phyloP scores from a whole-genome alignment of 108 stramenopile genomes.

The Conticribra weissflogii region DNA sequence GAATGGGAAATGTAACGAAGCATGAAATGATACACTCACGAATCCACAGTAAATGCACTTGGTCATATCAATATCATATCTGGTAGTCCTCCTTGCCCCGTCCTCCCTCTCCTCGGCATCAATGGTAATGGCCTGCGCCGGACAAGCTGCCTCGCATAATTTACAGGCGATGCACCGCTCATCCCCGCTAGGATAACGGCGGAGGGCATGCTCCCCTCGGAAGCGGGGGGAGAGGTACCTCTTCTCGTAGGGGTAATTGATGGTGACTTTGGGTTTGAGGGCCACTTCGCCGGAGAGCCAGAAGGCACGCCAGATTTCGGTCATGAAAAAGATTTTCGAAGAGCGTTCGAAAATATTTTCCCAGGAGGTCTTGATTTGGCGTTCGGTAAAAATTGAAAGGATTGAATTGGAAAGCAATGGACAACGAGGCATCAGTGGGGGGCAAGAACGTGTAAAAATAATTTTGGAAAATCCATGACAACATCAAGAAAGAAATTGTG shows the following conservation, averaged over 20 bases:
- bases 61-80: slow-evolving; percentile 99
- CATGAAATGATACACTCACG: slow-evolving; percentile 31
- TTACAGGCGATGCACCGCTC: slow-evolving; percentile 99
- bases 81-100: slow-evolving; percentile 95
- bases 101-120: slow-evolving; percentile 95
- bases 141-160: slow-evolving; percentile 99
- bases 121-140: slow-evolving; percentile 99
- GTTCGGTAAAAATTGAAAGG: too few relatives aligned
- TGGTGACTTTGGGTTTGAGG: slow-evolving; percentile 92
- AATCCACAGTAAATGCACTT: slow-evolving; percentile 99
- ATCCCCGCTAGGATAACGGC: slow-evolving; percentile 98
- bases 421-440: too few relatives aligned
- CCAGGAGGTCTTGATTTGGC: slow-evolving; percentile 90
- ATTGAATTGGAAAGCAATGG: too few relatives aligned
- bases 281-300: slow-evolving; percentile 81
- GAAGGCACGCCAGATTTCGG: slow-evolving; percentile 87
- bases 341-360: slow-evolving; percentile 84
- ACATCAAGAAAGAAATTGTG: too few relatives aligned
- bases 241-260: slow-evolving; percentile 99
- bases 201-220: slow-evolving; percentile 97
- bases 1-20: not conserved
- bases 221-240: slow-evolving; percentile 96
- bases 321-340: slow-evolving; percentile 89
- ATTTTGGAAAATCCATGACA: too few relatives aligned
- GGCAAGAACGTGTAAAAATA: too few relatives aligned